These are phyloP conservation scores for Starmerella powellii DNA, from an alignment of 805 yeast genomes.

Conservation along the genomic window DNA sequence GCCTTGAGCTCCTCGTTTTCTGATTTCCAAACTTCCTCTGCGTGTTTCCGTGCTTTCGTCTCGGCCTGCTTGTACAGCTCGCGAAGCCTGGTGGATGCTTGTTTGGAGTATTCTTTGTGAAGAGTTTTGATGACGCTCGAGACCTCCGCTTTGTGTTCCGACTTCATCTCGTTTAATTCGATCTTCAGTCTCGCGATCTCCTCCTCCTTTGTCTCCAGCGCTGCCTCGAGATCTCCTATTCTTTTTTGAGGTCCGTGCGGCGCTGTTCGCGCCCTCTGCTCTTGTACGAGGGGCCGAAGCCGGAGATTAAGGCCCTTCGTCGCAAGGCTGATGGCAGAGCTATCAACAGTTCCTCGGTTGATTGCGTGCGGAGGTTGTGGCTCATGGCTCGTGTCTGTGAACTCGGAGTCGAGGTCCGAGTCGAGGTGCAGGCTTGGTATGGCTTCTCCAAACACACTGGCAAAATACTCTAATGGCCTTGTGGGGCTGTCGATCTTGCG, in stretches of 20 bases:
- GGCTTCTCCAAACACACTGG: no score
- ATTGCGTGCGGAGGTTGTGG: no score
- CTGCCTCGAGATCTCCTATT: neutral
- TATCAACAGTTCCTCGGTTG: no score
- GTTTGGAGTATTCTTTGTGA: conserved; percentile 7
- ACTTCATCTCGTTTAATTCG: neutral
- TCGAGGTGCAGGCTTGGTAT: no score
- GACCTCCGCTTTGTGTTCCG: neutral
- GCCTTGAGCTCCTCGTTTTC: conserved; percentile 40
- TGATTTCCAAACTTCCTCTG: conserved; percentile 1
- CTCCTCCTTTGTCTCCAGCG: conserved; percentile 1
- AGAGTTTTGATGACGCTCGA: neutral
- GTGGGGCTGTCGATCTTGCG: no score
- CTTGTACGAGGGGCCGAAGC: neutral
- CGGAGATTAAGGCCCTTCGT: neutral
- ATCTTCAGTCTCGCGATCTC: conserved; percentile 3
- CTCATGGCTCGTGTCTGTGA: no score
- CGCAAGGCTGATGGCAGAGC: no score
- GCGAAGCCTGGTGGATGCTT: conserved; percentile 11
- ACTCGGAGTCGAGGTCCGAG: no score
- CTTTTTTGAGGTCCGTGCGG: neutral
- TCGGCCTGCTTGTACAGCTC: conserved; percentile 1
- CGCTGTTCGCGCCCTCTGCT: no score
- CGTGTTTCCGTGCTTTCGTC: conserved; percentile 19
- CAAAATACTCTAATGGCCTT: no score